Conservation (phyloP, 805 yeast genomes). For the Candida ficus region DNA sequence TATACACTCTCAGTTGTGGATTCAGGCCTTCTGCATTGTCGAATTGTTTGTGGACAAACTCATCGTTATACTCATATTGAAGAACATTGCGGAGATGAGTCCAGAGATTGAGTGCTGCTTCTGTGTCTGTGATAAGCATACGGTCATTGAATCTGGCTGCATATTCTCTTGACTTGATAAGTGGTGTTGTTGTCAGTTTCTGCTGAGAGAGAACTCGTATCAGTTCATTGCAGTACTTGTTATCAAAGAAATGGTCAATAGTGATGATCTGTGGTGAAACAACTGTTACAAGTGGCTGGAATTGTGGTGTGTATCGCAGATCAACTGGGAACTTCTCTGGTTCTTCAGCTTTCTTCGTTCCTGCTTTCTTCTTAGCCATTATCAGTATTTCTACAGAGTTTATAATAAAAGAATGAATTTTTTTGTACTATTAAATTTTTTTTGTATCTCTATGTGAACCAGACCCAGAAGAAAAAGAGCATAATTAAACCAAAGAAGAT, state of each 20-base stretch:
- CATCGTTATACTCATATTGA: constrained; percentile 26
- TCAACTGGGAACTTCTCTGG: constrained; percentile 5
- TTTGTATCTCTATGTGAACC: constrained; percentile 22
- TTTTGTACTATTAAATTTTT: background rate
- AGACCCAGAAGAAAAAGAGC: constrained; percentile 46
- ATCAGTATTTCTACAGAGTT: background rate
- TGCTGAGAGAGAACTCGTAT: constrained; percentile 6
- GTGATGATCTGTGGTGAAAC: constrained; percentile 17
- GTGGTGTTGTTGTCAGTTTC: constrained; percentile 41
- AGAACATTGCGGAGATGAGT: constrained; percentile 31
- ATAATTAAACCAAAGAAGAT: constrained; percentile 41
- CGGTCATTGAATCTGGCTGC: constrained; percentile 58
- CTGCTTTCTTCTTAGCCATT: background rate
- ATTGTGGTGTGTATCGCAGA: constrained; percentile 4
- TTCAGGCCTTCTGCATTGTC: constrained; percentile 42
- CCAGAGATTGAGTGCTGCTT: constrained; percentile 39
- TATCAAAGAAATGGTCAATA: constrained; percentile 16
- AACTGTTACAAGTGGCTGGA: constrained; percentile 1
- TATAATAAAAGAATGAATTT: background rate
- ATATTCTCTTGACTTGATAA: constrained; percentile 43
- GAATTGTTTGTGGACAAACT: constrained; percentile 31
- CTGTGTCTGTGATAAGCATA: constrained; percentile 33
- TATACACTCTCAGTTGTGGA: constrained; percentile 49
- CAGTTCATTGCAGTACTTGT: constrained; percentile 9
- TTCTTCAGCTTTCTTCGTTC: background rate